phyloP scores from a whole-genome alignment of 2,329 filamentous ascomycete species.

The Aspergillus persii region DNA sequence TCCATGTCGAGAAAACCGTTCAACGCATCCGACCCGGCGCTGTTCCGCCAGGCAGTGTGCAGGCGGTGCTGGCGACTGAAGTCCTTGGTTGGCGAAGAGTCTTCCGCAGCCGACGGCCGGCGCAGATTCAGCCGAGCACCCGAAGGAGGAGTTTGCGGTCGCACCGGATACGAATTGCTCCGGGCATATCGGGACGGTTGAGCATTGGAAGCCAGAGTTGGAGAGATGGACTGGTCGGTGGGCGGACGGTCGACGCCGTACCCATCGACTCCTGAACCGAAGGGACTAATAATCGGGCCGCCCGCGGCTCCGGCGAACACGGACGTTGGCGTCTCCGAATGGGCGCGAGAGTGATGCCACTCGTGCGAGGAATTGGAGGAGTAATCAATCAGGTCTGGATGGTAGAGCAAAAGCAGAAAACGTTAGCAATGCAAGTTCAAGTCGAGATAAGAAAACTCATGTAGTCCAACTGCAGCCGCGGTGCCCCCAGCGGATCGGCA shows the following conservation, averaged over 20 bases:
- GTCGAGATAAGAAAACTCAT: slow-evolving; percentile 1
- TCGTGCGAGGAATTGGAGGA: slow-evolving; percentile 47
- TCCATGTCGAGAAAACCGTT: slow-evolving; percentile 44
- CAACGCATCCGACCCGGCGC: slow-evolving; percentile 42
- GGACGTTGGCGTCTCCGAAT: slow-evolving; percentile 63
- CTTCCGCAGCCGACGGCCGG: slow-evolving; percentile 29
- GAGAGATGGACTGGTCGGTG: slow-evolving; percentile 31
- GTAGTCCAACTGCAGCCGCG: slow-evolving; percentile 6
- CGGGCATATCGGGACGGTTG: slow-evolving; percentile 46
- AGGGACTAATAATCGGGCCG: slow-evolving; percentile 32
- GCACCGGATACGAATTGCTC: slow-evolving; percentile 48
- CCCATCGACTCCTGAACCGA: slow-evolving; percentile 37
- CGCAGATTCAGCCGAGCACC: slow-evolving; percentile 35
- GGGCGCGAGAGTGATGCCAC: slow-evolving; percentile 67
- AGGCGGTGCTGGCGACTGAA: slow-evolving; percentile 33
- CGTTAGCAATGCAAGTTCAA: slow-evolving; percentile 2
- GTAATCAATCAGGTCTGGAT: slow-evolving; percentile 24
- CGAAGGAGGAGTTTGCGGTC: slow-evolving; percentile 46
- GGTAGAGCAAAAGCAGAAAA: neutral
- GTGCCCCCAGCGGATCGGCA: slow-evolving; percentile 14
- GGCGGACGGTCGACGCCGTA: slow-evolving; percentile 31
- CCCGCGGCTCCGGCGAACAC: slow-evolving; percentile 49
- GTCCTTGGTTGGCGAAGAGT: slow-evolving; percentile 30
- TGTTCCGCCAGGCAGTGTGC: slow-evolving; percentile 38
- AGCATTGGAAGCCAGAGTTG: slow-evolving; percentile 36